Evolutionary conservation across 805 yeast genomes (phyloP), one percentile per base, ranked within the genome.

Genomic region (Starmerella cellae): DNA sequence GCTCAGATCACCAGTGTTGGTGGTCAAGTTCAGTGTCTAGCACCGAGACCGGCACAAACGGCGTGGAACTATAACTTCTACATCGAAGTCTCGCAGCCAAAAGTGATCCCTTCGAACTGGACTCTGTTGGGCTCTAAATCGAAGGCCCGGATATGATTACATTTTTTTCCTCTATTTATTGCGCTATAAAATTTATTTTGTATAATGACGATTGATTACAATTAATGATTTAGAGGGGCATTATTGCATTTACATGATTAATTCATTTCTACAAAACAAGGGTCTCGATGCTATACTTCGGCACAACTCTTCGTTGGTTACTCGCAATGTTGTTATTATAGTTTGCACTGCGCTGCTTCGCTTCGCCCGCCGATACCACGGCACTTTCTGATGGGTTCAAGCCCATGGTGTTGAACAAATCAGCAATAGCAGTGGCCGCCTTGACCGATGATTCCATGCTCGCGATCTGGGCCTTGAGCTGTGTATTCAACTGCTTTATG

Each of bases 381-480:
- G 37, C 9, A 23, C n/a, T 17, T 5, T 41, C 34, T 11, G 44
- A 18, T 5, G 51, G 41, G 34, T 53, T 55, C 18, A 51, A 40
- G 22, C 55, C 55, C 13, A 53, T 31, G 16, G 47, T 45, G 17
- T 55, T 42, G 26, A 58, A 41, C n/a, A 52, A 41, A 35, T 60
- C 64, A 17, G 48, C 51, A 16, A 59, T 44, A 14, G 58, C 40
- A 3, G 49, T 37, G 39, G 52, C 49, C 14, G 52, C 48, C 23
- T 47, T 50, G 13, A 48, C 42, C 2, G 49, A 45, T 19, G 48
- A 37, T 39, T 53, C 51, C 19, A 53, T 23, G 2, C 70, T 59
- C 11, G 66, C 67, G 16, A 78, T 65, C 55, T 74, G 74, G 14
- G 56, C 45, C 24, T 63, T 65, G 21, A 80, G 61, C n/a, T 68